Base-by-base conservation (phyloP, 2,329 filamentous ascomycete genomes). In the Chrysoporthe austroafricana region DNA sequence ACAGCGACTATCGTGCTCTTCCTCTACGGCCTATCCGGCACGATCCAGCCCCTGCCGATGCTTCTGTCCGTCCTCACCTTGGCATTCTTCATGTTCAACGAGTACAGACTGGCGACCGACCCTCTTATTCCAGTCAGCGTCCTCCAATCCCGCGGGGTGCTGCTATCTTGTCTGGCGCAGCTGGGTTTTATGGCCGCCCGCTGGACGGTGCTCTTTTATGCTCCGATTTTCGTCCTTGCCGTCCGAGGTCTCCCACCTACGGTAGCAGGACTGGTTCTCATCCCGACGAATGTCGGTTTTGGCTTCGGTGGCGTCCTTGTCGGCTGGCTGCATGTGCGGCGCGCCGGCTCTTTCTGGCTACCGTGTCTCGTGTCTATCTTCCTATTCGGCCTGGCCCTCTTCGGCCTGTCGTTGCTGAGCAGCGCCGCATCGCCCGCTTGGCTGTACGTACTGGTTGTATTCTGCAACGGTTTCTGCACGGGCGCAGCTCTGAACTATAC, bases 281-380 rank as follows among this genome's bases (percentile, higher is more conserved):
- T 96, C 59, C 92, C 93, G 0, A 96, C 93, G 0, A 96, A 96
- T 77, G 76, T 88, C 6, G 93, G 92, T 1, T 96, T 96, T 73
- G 92, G 89, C 0, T 73, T 86, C 2, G 93, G 93, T 34, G 91
- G 92, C 0, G 78, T 96, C 0, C 71, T 92, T 4, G 90, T 91
- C 16, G 93, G 93, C 9, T 88, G 86, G 78, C 79, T 96, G 18
- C 93, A 96, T 75, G 90, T 96, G 73, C 88, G 88, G 26, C 88
- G 90, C 26, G 81, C 84, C 1, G 90, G 91, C 1, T 90, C 89
- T 71, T 97, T 93, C 77, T 96, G 91, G 81, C 73, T 86, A 66
- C 84, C 90, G 2, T 86, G 82, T 58, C 70, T 93, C 3, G 72
- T 90, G 1, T 83, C 88, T 0, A 86, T 91, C 71, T 73, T 82